Base-by-base conservation (phyloP, 257 asterid genomes). In the Ajuga chamaepitys region DNA sequence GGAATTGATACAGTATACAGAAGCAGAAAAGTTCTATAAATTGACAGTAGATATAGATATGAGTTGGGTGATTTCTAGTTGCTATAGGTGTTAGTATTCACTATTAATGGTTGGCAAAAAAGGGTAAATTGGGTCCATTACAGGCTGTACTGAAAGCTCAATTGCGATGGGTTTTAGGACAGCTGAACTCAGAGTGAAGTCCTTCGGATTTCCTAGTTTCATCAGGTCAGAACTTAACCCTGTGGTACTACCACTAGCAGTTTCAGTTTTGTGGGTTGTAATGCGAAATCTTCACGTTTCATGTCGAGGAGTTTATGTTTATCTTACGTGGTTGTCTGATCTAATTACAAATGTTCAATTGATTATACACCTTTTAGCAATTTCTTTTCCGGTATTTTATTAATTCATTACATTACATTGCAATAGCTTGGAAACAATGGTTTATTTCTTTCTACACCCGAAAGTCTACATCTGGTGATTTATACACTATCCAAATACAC, bases 151-250 rank as follows among this genome's bases (percentile, higher is more conserved):
- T 4, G 42, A 18, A 9, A 25, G 30, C 1, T 32, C 55, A 61
- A 24, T 28, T 1, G 11, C 0, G 17, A 28, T 2, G 9, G 45
- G 56, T 0, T 2, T 40, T 10, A 1, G 5, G 41, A 9, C 52
- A 25, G 22, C 40, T 8, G 11, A 54, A 16, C 10, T 26, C 41
- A 21, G 35, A 9, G 24, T 65, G 52, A 37, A 34, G 26, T 22
- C 25, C 35, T 50, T 35, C 61, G 24, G 24, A 25, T 8, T 7
- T 30, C 2, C 3, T 5, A 14, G 10, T 20, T 44, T 10, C 1
- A 40, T 53, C 63, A 56, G 58, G 66, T 56, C 25, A 56, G 66
- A 58, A 20, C 53, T 45, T 52, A 14, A 18, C 17, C 17, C 55
- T 26, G 47, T 3, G 8, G 22, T 66, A 14, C 53, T 41, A 34